Evolutionary conservation across 306 rosid genomes (phyloP).

Genomic region (Cucurbita argyrosperma): DNA sequence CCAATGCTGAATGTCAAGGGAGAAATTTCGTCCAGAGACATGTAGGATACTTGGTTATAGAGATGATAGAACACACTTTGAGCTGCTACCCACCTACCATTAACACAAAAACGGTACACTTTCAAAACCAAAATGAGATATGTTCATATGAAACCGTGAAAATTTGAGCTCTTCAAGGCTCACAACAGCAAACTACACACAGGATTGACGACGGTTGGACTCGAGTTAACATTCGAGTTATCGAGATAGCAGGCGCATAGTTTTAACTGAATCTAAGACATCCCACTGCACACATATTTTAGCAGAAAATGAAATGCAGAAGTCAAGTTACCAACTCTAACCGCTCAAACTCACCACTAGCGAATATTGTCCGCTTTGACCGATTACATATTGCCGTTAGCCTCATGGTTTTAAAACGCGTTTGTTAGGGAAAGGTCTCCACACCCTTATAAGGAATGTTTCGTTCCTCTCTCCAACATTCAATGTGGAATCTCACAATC

Average conservation of each 20-base stretch:
- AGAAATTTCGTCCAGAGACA: slow-evolving; percentile 87
- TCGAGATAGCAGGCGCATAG: neutral
- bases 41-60: slow-evolving; percentile 90
- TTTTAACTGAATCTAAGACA: neutral
- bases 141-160: neutral
- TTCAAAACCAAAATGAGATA: neutral
- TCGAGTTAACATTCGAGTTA: neutral
- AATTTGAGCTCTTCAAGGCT: neutral
- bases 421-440: no score
- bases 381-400: no score
- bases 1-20: slow-evolving; percentile 90
- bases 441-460: no score
- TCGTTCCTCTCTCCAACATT: no score
- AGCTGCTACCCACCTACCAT: slow-evolving; percentile 77
- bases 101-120: neutral
- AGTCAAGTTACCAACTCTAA: no score
- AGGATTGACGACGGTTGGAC: neutral
- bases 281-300: neutral
- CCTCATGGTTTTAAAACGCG: no score
- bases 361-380: no score
- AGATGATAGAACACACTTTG: slow-evolving; percentile 91
- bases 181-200: neutral
- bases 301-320: neutral
- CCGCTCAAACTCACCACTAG: no score
- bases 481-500: no score